Evolutionary conservation across 2,329 filamentous ascomycete species (phyloP).

Genomic region (Blumeriella jaapii): DNA sequence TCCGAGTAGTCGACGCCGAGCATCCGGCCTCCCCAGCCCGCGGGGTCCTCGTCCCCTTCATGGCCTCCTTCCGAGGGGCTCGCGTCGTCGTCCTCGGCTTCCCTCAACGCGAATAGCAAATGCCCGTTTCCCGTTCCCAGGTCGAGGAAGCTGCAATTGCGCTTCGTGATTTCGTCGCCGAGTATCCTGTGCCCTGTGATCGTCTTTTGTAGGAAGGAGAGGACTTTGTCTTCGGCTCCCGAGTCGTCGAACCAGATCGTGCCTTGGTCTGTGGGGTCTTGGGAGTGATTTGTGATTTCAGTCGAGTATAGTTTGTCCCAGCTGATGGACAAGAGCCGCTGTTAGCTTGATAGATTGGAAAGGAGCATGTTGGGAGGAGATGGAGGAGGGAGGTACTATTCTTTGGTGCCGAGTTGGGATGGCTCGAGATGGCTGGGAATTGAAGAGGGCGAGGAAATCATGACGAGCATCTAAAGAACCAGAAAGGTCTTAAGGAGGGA

Average conservation of each 20-base stretch:
- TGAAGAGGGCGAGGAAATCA: constrained; percentile 21
- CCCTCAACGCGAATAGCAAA: constrained; percentile 70
- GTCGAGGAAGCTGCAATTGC: constrained; percentile 58
- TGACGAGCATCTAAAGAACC: constrained; percentile 1
- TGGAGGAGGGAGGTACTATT: constrained; percentile 50
- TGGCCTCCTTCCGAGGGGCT: no score
- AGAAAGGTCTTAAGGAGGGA: background rate
- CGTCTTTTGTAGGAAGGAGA: constrained; percentile 40
- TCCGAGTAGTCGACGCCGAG: constrained; percentile 83
- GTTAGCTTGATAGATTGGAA: background rate
- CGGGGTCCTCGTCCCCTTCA: constrained; percentile 28
- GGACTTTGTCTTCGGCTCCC: constrained; percentile 70
- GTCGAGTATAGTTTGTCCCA: constrained; percentile 65
- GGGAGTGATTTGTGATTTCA: constrained; percentile 59
- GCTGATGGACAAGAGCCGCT: constrained; percentile 32
- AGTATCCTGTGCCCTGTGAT: constrained; percentile 14
- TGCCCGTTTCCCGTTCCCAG: constrained; percentile 92
- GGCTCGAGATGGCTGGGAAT: constrained; percentile 61
- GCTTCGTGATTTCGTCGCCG: constrained; percentile 8
- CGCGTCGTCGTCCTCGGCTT: constrained; percentile 27
- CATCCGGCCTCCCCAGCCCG: constrained; percentile 54
- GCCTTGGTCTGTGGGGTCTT: constrained; percentile 67
- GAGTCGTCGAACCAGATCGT: constrained; percentile 97
- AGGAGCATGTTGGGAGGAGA: background rate
- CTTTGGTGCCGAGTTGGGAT: constrained; percentile 70